Evolutionary conservation across 495 filamentous ascomycete genomes (phyloP), one percentile per base, ranked within the genome.

Genomic region (Aspergillus leporis): DNA sequence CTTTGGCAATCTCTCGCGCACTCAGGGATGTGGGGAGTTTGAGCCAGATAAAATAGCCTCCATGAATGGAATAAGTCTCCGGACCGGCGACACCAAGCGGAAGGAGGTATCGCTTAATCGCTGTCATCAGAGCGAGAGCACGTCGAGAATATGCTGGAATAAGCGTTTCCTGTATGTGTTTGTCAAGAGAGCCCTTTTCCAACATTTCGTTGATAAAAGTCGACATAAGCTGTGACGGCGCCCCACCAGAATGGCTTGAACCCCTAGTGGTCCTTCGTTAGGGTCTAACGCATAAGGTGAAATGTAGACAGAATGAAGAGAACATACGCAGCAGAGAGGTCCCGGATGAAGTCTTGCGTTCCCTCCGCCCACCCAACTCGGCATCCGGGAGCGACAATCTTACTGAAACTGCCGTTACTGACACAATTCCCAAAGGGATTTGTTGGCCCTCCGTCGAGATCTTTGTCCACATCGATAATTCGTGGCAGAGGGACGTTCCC

Each of bases 361-460:
- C 73, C 85, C 64, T 93, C 88, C 1, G 83, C 80, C 90, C 90
- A 93, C 2, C 90, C 89, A 5, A 83, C 85, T 21, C 90, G 69
- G 31, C 86, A 62, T 0, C 90, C 90, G 0, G 90, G 89, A 0
- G 78, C 85, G 9, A 83, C 72, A 14, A 93, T 79, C 68, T 93
- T 93, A 45, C 78, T 83, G 70, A 93, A 92, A 1, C 79, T 84
- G 13, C 83, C 88, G 70, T 93, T 93, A 59, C 81, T 84, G n/a
- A 88, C 70, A 0, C 80, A 80, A 66, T 91, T 85, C 0, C 88
- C 87, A 51, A 87, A 90, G 4, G 62, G 64, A 45, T 81, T 73
- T 0, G 58, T 53, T n/a, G 73, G 65, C 0, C 74, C 70, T 0
- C 74, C 69, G 38, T 80, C 71, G 8, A 86, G 69, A 28, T 32